Base-by-base conservation (phyloP, 2,329 filamentous ascomycete species). In the Trichophaea hybrida region DNA sequence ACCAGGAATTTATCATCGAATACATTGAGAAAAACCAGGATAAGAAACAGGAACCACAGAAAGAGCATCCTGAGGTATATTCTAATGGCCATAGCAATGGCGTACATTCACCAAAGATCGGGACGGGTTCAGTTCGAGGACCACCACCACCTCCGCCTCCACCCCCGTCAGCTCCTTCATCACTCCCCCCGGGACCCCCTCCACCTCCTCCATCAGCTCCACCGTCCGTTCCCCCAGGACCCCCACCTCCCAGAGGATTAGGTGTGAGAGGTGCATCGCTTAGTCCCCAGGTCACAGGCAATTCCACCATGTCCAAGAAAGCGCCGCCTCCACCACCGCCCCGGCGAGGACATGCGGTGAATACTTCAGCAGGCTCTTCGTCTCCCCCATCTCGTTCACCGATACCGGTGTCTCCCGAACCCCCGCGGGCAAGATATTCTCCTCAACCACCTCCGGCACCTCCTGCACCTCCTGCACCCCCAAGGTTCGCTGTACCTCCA, bases 401-500 rank as follows among this genome's bases (percentile, higher is more conserved):
- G 75, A 24, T 77, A 17, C 53, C 53, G 13, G 12, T 37, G 33
- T 50, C 57, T 46, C 63, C 53, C 1, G 37, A 76, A 75, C 79
- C 72, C 72, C 76, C 71, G 75, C 73, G 75, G 13, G 74, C 75
- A 40, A 81, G 86, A n/a, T 79, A 84, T 34, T 78, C 83, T 12
- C 86, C 88, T 10, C 81, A 83, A 15, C 69, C 70, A 59, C 72
- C 73, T 32, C 7, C 79, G 24, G 24, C 82, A 24, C 79, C 58
- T 10, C 59, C 62, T 15, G 59, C 61, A 13, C 48, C 58, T 31
- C 60, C 83, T 24, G 24, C 24, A 24, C 24, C 24, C 3, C 24
- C 81, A 6, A 79, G 78, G 67, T 97, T 94, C 74, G 80, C 83
- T 65, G 91, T 88, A 6, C 93, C 93, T 50, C 93, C 93, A 37